Conservation (phyloP, 2,329 filamentous ascomycete genomes). For the Fonsecaea pedrosoi region DNA sequence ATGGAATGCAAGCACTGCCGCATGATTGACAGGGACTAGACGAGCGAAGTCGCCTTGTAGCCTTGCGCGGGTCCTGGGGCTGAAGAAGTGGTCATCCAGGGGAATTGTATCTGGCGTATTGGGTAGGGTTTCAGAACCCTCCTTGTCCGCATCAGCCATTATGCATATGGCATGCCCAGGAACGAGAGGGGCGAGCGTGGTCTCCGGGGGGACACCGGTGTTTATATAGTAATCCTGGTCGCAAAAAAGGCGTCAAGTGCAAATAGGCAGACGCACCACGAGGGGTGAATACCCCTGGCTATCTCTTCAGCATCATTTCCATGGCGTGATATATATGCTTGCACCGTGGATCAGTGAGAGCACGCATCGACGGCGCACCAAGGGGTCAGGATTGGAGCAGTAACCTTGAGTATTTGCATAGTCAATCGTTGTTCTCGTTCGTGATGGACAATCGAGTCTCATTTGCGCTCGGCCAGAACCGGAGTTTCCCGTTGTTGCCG, state of each 20-base stretch:
- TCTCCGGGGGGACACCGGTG: not conserved
- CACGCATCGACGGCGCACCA: not conserved
- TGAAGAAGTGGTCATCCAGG: constrained; percentile 21
- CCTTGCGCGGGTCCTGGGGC: constrained; percentile 21
- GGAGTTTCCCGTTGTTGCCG: constrained; percentile 21
- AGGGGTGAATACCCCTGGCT: not conserved
- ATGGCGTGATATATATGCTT: not conserved
- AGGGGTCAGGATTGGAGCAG: not conserved
- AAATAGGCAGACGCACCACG: constrained; percentile 19
- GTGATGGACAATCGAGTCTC: not conserved
- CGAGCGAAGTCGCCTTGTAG: constrained; percentile 26
- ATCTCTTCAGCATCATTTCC: constrained; percentile 12
- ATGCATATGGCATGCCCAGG: constrained; percentile 7
- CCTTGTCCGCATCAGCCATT: constrained; percentile 14
- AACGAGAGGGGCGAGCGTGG: not conserved
- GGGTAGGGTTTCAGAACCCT: constrained; percentile 12
- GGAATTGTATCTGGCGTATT: constrained; percentile 21
- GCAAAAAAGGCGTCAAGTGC: constrained; percentile 19
- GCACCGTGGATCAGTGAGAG: not conserved
- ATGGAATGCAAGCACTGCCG: constrained; percentile 28
- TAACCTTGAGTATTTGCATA: not conserved
- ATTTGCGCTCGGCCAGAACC: constrained; percentile 14
- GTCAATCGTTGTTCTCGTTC: not conserved
- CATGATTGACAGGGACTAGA: constrained; percentile 24
- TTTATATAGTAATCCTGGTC: constrained; percentile 15